Base-by-base conservation (phyloP, 2,329 filamentous ascomycete species). In the Lachnellula cervina region DNA sequence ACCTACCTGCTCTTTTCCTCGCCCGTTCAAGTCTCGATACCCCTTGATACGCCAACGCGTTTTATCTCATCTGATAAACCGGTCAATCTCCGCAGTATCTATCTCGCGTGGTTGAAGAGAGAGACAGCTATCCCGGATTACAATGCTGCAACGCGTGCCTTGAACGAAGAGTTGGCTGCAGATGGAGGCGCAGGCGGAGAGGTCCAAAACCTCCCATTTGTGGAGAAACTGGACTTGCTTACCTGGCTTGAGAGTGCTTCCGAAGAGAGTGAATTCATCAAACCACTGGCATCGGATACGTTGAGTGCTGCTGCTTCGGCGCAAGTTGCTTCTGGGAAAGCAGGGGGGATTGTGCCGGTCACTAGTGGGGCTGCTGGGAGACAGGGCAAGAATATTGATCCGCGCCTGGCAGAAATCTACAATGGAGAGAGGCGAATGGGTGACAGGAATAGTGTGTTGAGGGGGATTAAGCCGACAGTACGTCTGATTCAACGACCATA, bases 101-200 rank as follows among this genome's bases (percentile, higher is more conserved):
- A 93, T 77, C 96, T 97, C 70, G 91, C 91, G 54, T 99, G 91
- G 90, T 80, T 89, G 67, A 95, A 97, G 74, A 90, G 91, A 72
- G 93, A 97, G 75, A 84, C 88, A 54, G 84, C 88, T 53, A 91
- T 96, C 63, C 88, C 89, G 11, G 90, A 96, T 66, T 97, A 97
- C 79, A 94, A 97, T 73, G 83, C 88, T 25, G 87, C 88, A 0
- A 89, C 90, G 14, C 86, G 88, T 66, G 80, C 85, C 63, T 79
- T 97, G 55, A 96, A 96, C 70, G 86, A 89, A 50, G 85, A 90
- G 68, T 78, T 97, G 25, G 66, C 70, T 40, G 64, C 64, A 11
- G 77, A 76, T 0, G 74, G 72, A 1, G 83, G 81, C 17, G 78
- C 78, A 11, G 77, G 77, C 19, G 86, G 86, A 54, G 83, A 84